Evolutionary conservation across 2,329 filamentous ascomycete species (phyloP).

Genomic region (Cladophialophora psammophila): DNA sequence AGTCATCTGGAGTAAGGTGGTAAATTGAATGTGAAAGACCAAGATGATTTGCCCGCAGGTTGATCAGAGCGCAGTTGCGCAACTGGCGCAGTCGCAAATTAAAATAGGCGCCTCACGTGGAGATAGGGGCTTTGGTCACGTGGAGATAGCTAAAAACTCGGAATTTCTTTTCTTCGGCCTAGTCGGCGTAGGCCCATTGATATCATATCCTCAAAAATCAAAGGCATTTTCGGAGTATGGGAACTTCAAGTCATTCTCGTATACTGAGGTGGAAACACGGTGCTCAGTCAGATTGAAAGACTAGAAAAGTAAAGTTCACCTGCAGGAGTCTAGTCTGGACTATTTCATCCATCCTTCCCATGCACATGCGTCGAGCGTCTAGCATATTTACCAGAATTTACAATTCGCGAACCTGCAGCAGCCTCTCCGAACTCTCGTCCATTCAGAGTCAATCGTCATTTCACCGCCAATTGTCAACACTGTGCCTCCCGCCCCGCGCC

Average conservation of each 20-base stretch:
- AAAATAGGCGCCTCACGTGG: background rate
- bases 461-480: slow-evolving; percentile 35
- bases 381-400: slow-evolving; percentile 12
- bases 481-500: slow-evolving; percentile 15
- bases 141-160: slow-evolving; percentile 23
- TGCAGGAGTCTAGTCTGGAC: slow-evolving; percentile 1
- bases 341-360: slow-evolving; percentile 16
- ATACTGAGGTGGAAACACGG: slow-evolving; percentile 23
- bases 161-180: background rate
- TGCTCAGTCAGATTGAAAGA: slow-evolving; percentile 10
- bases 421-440: slow-evolving; percentile 22
- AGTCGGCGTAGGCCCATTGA: slow-evolving; percentile 10
- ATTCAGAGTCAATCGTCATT: slow-evolving; percentile 33
- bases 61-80: slow-evolving; percentile 17
- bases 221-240: background rate
- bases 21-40: slow-evolving; percentile 4
- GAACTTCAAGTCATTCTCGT: slow-evolving; percentile 6
- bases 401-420: slow-evolving; percentile 29
- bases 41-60: slow-evolving; percentile 11
- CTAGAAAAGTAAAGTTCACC: slow-evolving; percentile 14
- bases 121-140: slow-evolving; percentile 12
- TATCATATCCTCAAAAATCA: slow-evolving; percentile 11
- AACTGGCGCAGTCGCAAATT: no score
- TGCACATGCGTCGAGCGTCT: slow-evolving; percentile 27
- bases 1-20: slow-evolving; percentile 29